phyloP scores from a whole-genome alignment of 208 protist genomes.

The Phytomonas serpens region DNA sequence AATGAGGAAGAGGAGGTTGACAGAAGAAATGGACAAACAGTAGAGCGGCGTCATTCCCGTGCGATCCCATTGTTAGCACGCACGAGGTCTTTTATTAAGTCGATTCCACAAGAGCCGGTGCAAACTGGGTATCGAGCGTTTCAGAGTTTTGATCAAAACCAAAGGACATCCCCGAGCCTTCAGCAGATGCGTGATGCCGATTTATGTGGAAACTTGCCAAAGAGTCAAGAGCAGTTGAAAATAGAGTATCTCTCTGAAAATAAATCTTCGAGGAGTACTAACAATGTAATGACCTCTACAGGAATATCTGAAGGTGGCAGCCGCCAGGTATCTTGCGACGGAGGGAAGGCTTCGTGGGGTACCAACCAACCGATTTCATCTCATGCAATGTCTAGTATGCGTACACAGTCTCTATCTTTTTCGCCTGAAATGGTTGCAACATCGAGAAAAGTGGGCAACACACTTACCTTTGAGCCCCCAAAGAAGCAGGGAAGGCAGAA shows the following conservation, averaged over 20 bases:
- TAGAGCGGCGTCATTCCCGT: neutral
- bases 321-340: neutral
- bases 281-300: neutral
- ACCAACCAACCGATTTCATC: neutral
- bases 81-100: neutral
- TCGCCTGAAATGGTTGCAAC: neutral
- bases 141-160: neutral
- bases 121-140: neutral
- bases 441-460: neutral
- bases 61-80: neutral
- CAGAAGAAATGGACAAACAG: neutral
- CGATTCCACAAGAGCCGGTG: neutral
- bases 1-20: neutral
- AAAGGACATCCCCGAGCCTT: neutral
- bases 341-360: neutral
- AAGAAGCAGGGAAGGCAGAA: neutral
- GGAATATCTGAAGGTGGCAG: neutral
- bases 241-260: neutral
- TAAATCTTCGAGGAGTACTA: neutral
- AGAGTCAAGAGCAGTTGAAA: neutral
- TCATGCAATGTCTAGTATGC: neutral
- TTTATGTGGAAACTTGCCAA: neutral
- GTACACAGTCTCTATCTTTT: neutral
- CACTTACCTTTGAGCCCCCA: neutral
- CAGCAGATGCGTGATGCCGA: neutral